Evolutionary conservation across 2,329 filamentous ascomycete genomes (phyloP).

Genomic region (Capronia coronata): DNA sequence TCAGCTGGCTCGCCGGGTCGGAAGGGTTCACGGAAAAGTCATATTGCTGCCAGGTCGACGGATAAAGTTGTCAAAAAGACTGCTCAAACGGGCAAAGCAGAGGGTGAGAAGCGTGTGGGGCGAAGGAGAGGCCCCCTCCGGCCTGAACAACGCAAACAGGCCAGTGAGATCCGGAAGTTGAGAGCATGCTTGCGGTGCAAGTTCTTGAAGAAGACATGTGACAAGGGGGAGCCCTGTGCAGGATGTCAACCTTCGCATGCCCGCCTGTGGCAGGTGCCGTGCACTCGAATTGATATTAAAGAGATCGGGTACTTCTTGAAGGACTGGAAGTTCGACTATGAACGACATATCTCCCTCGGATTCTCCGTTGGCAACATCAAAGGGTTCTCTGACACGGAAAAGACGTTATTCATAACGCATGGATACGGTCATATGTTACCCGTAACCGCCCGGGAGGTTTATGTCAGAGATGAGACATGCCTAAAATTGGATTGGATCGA

Average conservation of each 20-base stretch:
- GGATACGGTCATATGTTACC: conserved; percentile 91
- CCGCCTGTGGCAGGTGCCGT: conserved; percentile 93
- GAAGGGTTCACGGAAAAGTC: conserved; percentile 64
- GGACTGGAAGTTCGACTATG: conserved; percentile 96
- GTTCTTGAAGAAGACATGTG: conserved; percentile 98
- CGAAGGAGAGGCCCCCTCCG: conserved; percentile 81
- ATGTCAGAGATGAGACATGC: conserved; percentile 83
- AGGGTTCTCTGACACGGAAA: conserved; percentile 60
- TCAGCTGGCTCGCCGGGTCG: conserved; percentile 59
- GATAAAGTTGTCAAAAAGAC: conserved; percentile 77
- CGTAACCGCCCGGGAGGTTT: conserved; percentile 89
- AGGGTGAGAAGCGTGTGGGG: conserved; percentile 88
- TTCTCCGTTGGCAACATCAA: conserved; percentile 95
- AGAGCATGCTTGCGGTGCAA: conserved; percentile 92
- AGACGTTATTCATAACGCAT: conserved; percentile 85
- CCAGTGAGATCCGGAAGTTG: conserved; percentile 91
- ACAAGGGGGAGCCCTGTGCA: conserved; percentile 92
- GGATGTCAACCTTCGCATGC: conserved; percentile 95
- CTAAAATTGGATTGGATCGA: conserved; percentile 94
- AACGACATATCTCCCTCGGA: conserved; percentile 77
- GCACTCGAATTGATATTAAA: conserved; percentile 97
- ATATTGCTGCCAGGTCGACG: conserved; percentile 68
- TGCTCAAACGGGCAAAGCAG: conserved; percentile 68
- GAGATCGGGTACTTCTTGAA: conserved; percentile 99
- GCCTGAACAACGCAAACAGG: conserved; percentile 91